phyloP scores from a whole-genome alignment of 2,329 filamentous ascomycete species.

The Samsoniella hepiali region DNA sequence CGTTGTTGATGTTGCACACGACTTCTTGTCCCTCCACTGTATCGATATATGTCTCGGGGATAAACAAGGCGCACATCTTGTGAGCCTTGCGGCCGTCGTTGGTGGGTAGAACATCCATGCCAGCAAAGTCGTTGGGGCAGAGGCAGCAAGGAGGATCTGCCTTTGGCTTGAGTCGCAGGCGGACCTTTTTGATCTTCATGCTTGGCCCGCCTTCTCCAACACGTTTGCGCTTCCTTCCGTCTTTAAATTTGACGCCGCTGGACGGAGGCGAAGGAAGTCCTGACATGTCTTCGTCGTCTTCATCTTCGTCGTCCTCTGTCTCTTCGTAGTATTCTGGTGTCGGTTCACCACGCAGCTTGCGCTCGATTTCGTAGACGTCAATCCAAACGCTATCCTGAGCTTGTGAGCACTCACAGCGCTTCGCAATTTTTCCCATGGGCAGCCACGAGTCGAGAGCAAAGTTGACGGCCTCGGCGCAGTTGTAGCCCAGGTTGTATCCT shows the following conservation, averaged over 20 bases:
- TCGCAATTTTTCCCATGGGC: slow-evolving; percentile 90
- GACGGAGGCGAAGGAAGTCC: slow-evolving; percentile 77
- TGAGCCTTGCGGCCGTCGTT: slow-evolving; percentile 87
- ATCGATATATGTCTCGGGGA: slow-evolving; percentile 86
- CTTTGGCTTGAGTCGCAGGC: slow-evolving; percentile 68
- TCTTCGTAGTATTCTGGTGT: slow-evolving; percentile 74
- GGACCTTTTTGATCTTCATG: slow-evolving; percentile 72
- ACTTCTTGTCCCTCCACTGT: slow-evolving; percentile 66
- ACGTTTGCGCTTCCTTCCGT: slow-evolving; percentile 59
- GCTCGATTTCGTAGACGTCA: slow-evolving; percentile 92
- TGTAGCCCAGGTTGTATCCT: slow-evolving; percentile 96
- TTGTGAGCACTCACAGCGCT: slow-evolving; percentile 92
- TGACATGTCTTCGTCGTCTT: slow-evolving; percentile 54
- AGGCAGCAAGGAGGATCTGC: slow-evolving; percentile 80
- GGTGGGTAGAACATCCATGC: slow-evolving; percentile 78
- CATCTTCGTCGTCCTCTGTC: slow-evolving; percentile 63
- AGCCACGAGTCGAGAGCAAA: slow-evolving; percentile 96
- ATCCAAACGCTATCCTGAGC: slow-evolving; percentile 98
- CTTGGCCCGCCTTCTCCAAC: slow-evolving; percentile 38
- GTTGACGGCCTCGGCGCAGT: slow-evolving; percentile 97
- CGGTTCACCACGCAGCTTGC: slow-evolving; percentile 85
- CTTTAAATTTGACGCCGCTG: slow-evolving; percentile 64
- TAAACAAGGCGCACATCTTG: slow-evolving; percentile 82
- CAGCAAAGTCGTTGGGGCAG: slow-evolving; percentile 85
- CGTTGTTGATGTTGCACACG: slow-evolving; percentile 73